Evolutionary conservation across 1,284 basidiomycete genomes (phyloP).

Genomic region (Trichosporon ovoides): DNA sequence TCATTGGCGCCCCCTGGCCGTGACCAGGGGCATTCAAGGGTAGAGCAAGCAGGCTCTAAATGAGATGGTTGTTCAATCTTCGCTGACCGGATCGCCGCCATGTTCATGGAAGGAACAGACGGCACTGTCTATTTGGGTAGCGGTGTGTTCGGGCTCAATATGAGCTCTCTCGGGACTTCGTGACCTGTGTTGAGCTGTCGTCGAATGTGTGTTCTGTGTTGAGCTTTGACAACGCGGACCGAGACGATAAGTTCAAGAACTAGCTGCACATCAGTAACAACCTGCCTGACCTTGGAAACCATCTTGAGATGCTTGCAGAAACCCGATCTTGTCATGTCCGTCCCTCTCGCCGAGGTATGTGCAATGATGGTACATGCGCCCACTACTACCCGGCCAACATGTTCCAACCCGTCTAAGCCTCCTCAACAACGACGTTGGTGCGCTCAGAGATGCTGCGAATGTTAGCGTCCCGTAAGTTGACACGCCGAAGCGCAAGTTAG

Average conservation of each 20-base stretch:
- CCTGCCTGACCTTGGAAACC: not conserved
- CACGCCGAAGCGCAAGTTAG: not conserved
- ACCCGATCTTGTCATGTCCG: not conserved
- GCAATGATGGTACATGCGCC: slow-evolving; percentile 26
- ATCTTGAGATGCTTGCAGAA: not conserved
- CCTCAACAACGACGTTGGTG: slow-evolving; percentile 36
- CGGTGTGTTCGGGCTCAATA: no score
- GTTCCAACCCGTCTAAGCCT: slow-evolving; percentile 25
- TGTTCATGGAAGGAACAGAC: slow-evolving; percentile 35
- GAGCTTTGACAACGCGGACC: no score
- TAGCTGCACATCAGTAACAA: not conserved
- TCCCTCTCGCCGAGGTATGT: slow-evolving; percentile 5
- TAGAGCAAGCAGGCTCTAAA: slow-evolving; percentile 47
- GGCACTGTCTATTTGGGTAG: slow-evolving; percentile 49
- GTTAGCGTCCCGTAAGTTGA: no score
- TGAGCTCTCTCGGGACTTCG: no score
- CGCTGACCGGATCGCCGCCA: slow-evolving; percentile 47
- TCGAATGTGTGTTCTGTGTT: no score
- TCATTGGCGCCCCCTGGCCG: slow-evolving; percentile 18
- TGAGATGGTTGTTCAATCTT: slow-evolving; percentile 33
- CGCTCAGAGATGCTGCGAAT: slow-evolving; percentile 33
- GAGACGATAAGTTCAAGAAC: not conserved
- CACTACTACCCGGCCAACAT: slow-evolving; percentile 19
- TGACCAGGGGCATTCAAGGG: slow-evolving; percentile 29
- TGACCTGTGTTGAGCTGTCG: not conserved